Percentiles rank a stretch among this genome's conserved stretches.
Evolutionary conservation across 2,329 filamentous ascomycete species (phyloP).

Genomic region (Shiraia bambusicola): DNA sequence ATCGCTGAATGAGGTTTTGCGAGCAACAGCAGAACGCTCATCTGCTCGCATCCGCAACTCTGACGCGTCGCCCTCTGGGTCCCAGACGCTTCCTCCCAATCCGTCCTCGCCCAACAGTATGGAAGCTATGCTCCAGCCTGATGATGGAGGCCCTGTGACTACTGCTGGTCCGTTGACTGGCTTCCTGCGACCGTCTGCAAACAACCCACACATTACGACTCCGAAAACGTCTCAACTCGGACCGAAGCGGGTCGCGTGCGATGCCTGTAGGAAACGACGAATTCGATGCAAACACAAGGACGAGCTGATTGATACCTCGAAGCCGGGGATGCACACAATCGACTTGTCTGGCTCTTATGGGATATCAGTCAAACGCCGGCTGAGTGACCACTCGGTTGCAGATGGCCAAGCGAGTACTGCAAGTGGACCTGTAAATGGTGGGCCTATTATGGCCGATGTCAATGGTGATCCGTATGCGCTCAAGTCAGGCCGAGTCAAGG

Average conservation of each 20-base stretch:
- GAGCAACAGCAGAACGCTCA: constrained; percentile 45
- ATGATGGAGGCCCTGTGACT: constrained; percentile 14
- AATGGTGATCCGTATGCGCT: constrained; percentile 46
- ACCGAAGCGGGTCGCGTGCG: constrained; percentile 62
- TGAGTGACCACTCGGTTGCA: constrained; percentile 33
- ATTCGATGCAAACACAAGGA: constrained; percentile 67
- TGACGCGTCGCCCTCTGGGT: constrained; percentile 12
- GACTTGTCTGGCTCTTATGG: constrained; percentile 36
- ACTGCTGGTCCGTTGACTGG: constrained; percentile 32
- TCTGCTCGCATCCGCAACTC: constrained; percentile 43
- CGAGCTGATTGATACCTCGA: constrained; percentile 45
- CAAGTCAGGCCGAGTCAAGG: constrained; percentile 63
- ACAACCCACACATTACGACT: constrained; percentile 47
- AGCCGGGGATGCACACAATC: constrained; percentile 35
- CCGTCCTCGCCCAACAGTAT: constrained; percentile 14
- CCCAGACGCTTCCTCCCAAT: constrained; percentile 5
- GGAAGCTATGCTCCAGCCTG: constrained; percentile 15
- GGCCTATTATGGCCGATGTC: constrained; percentile 38
- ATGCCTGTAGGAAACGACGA: constrained; percentile 62
- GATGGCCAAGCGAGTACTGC: constrained; percentile 19
- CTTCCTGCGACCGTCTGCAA: constrained; percentile 41
- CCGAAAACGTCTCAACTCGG: constrained; percentile 61
- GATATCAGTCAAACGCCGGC: constrained; percentile 36
- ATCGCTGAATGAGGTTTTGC: constrained; percentile 47
- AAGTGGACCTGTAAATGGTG: constrained; percentile 27